phyloP scores from a whole-genome alignment of 495 filamentous ascomycete species.

The Usnea hakonensis region DNA sequence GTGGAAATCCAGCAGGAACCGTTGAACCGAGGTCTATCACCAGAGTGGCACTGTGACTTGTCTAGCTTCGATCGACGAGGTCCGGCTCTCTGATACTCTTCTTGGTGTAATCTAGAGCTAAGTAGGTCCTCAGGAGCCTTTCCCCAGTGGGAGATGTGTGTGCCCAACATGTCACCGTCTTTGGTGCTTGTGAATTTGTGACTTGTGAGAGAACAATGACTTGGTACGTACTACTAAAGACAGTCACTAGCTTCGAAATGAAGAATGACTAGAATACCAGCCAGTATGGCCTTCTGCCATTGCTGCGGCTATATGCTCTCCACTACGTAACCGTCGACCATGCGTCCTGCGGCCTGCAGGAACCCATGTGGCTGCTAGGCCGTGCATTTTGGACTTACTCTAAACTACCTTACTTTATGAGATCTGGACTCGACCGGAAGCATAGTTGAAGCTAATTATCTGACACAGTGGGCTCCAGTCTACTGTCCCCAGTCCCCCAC shows the following conservation, averaged over 20 bases:
- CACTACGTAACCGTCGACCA: background rate
- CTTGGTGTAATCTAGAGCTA: background rate
- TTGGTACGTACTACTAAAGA: no score
- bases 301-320: constrained; percentile 13
- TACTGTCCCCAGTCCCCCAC: constrained; percentile 10
- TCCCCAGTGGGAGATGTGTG: background rate
- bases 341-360: constrained; percentile 11
- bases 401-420: no score
- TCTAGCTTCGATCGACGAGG: no score
- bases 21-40: no score
- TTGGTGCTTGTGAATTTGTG: background rate
- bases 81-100: no score
- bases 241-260: background rate
- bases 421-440: background rate
- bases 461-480: background rate
- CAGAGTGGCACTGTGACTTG: no score
- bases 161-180: background rate
- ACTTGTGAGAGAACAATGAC: no score
- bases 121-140: background rate
- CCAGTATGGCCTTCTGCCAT: background rate
- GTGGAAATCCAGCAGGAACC: no score
- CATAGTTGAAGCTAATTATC: background rate
- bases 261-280: background rate
- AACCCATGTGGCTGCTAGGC: constrained; percentile 10
- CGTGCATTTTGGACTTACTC: constrained; percentile 6